phyloP scores from a whole-genome alignment of 225 moss, liverwort and hornwort species.

The Neckera pumila region DNA sequence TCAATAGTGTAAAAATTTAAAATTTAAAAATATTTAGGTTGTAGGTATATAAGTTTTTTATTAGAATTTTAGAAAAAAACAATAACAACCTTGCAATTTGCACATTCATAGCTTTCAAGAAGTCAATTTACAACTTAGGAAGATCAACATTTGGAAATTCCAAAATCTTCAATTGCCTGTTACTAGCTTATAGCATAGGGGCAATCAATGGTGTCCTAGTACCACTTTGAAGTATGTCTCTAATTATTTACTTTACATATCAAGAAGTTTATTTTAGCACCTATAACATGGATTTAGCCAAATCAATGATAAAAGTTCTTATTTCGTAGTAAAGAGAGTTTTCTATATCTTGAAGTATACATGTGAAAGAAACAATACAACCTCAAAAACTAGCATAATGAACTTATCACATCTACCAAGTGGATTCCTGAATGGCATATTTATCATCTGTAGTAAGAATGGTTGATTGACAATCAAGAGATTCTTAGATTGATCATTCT shows the following conservation, averaged over 20 bases:
- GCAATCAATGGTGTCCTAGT: accelerated
- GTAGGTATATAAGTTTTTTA: accelerated
- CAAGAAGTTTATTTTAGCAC: background rate
- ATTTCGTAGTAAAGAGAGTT: background rate
- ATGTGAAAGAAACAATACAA: background rate
- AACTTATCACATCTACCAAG: background rate
- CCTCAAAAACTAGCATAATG: background rate
- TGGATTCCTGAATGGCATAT: background rate
- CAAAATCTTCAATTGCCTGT: background rate
- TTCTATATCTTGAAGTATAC: too few species aligned
- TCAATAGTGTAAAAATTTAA: background rate
- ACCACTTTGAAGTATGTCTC: background rate
- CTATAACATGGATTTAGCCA: background rate
- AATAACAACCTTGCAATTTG: background rate
- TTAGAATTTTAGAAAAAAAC: background rate
- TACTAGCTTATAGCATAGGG: background rate
- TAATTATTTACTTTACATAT: background rate
- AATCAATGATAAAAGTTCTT: background rate
- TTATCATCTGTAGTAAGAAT: background rate
- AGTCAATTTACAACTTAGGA: background rate
- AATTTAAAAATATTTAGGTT: background rate
- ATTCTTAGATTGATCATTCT: background rate
- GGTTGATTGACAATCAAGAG: background rate
- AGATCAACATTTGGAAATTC: background rate
- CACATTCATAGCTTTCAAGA: background rate